These are phyloP conservation scores for Lentinula aciculospora DNA, from an alignment of 768 basidiomycete species.

Conservation along the genomic window DNA sequence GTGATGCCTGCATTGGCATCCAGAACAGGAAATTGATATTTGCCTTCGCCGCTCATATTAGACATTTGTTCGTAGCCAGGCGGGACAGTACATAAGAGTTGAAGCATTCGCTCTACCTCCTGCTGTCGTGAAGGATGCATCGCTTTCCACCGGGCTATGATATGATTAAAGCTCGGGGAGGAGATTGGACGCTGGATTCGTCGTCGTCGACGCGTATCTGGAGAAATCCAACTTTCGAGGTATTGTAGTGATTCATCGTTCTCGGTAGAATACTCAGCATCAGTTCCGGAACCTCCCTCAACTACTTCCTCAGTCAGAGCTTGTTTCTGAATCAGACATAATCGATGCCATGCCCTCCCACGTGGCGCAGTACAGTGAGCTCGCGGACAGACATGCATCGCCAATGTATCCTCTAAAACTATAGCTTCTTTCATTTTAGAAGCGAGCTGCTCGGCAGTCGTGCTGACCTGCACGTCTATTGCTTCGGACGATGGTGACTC, in stretches of 20 bases:
- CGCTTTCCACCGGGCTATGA: background rate
- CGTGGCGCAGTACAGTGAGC: background rate
- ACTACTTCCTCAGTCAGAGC: background rate
- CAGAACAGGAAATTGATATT: background rate
- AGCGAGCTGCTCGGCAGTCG: background rate
- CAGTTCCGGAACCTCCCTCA: background rate
- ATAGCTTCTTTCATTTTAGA: background rate
- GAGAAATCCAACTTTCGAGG: background rate
- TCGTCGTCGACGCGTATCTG: background rate
- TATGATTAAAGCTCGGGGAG: background rate
- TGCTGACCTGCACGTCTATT: background rate
- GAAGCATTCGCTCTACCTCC: background rate
- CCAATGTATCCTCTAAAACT: background rate
- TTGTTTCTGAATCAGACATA: background rate
- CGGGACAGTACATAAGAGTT: background rate
- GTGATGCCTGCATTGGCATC: background rate
- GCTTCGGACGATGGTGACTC: background rate
- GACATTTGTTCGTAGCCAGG: background rate
- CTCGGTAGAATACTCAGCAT: background rate
- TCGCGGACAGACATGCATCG: constrained; percentile 4
- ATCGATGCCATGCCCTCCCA: constrained; percentile 4
- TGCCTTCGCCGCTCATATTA: background rate
- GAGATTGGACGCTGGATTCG: background rate
- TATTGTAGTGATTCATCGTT: background rate
- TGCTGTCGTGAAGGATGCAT: background rate